Percentiles rank a stretch among this genome's conserved stretches.
phyloP scores from a whole-genome alignment of 768 basidiomycete genomes.

The Cyclocybe aegerita region DNA sequence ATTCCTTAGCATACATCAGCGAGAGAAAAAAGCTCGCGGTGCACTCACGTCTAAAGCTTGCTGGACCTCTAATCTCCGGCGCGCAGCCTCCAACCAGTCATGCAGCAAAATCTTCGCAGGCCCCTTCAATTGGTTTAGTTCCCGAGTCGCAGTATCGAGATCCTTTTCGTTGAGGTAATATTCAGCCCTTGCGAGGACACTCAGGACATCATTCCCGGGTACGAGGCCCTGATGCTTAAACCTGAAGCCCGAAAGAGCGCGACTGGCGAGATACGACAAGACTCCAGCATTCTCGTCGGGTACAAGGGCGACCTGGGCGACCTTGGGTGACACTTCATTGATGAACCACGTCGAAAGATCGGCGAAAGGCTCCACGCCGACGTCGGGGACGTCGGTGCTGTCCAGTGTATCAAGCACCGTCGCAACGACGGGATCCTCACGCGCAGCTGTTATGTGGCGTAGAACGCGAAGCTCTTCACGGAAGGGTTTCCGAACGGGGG shows the following conservation, averaged over 20 bases:
- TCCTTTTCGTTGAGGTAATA: slow-evolving; percentile 91
- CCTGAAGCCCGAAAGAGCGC: slow-evolving; percentile 67
- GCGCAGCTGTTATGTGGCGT: slow-evolving; percentile 67
- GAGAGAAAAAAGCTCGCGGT: not conserved
- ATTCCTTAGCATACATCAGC: slow-evolving; percentile 13
- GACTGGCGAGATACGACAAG: slow-evolving; percentile 83
- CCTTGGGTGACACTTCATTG: slow-evolving; percentile 76
- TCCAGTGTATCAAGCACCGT: slow-evolving; percentile 72
- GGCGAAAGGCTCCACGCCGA: slow-evolving; percentile 84
- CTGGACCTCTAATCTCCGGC: slow-evolving; percentile 84
- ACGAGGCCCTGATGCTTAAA: slow-evolving; percentile 83
- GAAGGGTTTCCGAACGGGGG: slow-evolving; percentile 77
- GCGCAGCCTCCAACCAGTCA: slow-evolving; percentile 92
- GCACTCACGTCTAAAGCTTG: slow-evolving; percentile 81
- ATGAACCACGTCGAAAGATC: slow-evolving; percentile 92
- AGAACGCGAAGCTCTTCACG: slow-evolving; percentile 86
- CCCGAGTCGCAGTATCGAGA: slow-evolving; percentile 83
- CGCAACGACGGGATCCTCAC: slow-evolving; percentile 67
- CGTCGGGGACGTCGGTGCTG: slow-evolving; percentile 69
- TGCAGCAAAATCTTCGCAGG: slow-evolving; percentile 69
- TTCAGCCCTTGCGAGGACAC: slow-evolving; percentile 86
- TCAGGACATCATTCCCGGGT: slow-evolving; percentile 80
- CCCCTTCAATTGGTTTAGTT: slow-evolving; percentile 88
- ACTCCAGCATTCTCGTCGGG: slow-evolving; percentile 90
- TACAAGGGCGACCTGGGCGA: slow-evolving; percentile 87